These are phyloP conservation scores for Ogataea glucozyma DNA, from an alignment of 805 yeast species.

Conservation along the genomic window DNA sequence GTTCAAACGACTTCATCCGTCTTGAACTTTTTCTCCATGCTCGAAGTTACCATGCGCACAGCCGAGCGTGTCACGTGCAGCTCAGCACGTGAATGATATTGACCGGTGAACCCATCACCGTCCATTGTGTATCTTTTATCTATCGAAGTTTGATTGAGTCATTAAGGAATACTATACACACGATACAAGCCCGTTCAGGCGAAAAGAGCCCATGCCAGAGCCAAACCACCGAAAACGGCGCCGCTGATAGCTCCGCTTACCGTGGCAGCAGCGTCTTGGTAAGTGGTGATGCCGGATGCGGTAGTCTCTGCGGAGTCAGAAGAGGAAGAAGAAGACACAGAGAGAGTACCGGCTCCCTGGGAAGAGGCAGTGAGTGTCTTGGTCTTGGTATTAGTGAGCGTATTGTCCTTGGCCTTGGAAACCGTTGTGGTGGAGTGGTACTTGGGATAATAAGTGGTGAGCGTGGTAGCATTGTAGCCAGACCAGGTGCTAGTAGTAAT, in stretches of 20 bases:
- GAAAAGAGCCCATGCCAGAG: constrained; percentile 15
- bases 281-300: constrained; percentile 25
- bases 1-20: too few species aligned
- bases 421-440: constrained; percentile 4
- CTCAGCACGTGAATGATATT: too few species aligned
- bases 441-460: constrained; percentile 8
- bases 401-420: constrained; percentile 3
- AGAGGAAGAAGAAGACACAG: constrained; percentile 1
- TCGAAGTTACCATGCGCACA: too few species aligned
- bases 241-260: constrained; percentile 11
- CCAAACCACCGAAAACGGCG: constrained; percentile 9
- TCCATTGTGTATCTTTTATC: too few species aligned
- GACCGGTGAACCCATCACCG: too few species aligned
- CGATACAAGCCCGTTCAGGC: background rate
- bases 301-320: constrained; percentile 3
- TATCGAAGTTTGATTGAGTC: too few species aligned
- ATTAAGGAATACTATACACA: background rate
- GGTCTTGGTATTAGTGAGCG: constrained; percentile 4
- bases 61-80: too few species aligned
- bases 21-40: too few species aligned
- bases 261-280: constrained; percentile 27
- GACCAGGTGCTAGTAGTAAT: background rate
- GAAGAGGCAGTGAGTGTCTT: constrained; percentile 5
- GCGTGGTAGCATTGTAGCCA: constrained; percentile 6
- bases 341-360: too few species aligned